Evolutionary conservation across 2,329 filamentous ascomycete genomes (phyloP).

Genomic region (Mycosphaerella sp.): DNA sequence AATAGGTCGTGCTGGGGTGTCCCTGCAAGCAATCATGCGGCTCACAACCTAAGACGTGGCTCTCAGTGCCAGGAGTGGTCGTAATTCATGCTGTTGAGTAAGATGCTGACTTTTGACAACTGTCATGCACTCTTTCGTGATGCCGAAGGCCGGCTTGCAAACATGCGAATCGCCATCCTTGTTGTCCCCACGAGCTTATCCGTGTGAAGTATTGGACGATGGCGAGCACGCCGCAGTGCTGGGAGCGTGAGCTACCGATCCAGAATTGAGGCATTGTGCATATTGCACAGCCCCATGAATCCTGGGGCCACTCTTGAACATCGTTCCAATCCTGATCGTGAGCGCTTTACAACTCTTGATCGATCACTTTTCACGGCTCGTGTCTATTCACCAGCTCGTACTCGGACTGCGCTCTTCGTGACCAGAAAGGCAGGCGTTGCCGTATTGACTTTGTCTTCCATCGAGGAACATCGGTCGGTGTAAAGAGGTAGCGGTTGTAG

Average conservation of each 20-base stretch:
- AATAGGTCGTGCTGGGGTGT: neutral
- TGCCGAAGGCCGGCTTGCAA: neutral
- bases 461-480: conserved; percentile 19
- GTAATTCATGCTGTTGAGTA: neutral
- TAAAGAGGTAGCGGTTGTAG: conserved; percentile 42
- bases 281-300: no score
- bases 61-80: neutral
- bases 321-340: neutral
- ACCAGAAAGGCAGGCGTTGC: conserved; percentile 29
- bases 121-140: conserved; percentile 1
- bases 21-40: neutral
- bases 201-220: neutral
- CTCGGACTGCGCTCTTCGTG: conserved; percentile 24
- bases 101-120: neutral
- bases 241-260: no score
- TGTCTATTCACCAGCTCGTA: conserved; percentile 32
- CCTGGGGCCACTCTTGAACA: neutral
- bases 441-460: conserved; percentile 26
- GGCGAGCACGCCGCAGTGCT: neutral
- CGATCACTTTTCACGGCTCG: conserved; percentile 18
- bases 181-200: neutral
- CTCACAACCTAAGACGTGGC: neutral
- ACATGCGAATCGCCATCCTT: neutral
- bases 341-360: neutral
- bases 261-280: no score